Conservation (phyloP, 1,284 basidiomycete genomes). For the Termitomyces sp. region DNA sequence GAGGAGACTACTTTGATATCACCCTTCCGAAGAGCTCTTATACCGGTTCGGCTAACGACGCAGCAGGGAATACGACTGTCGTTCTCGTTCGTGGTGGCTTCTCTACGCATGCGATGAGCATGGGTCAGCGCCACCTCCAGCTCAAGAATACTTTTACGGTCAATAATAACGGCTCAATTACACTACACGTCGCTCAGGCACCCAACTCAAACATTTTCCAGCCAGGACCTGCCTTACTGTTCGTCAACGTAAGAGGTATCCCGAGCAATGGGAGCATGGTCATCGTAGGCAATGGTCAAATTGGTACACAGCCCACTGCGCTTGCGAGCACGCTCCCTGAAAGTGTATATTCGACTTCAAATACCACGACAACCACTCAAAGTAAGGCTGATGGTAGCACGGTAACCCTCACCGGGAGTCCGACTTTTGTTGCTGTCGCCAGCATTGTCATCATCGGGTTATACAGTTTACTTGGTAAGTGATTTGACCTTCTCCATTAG, state of each 20-base stretch:
- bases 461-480: not conserved
- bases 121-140: slow-evolving; percentile 32
- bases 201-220: slow-evolving; percentile 69
- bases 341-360: slow-evolving; percentile 3
- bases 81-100: slow-evolving; percentile 84
- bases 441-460: not conserved
- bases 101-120: slow-evolving; percentile 84
- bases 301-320: slow-evolving; percentile 51
- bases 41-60: slow-evolving; percentile 59
- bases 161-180: slow-evolving; percentile 49
- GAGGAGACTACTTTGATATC: slow-evolving; percentile 73
- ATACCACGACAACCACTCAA: not conserved
- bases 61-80: slow-evolving; percentile 79
- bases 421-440: slow-evolving; percentile 1
- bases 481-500: not conserved
- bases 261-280: slow-evolving; percentile 63
- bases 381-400: not conserved
- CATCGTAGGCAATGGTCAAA: slow-evolving; percentile 61
- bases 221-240: slow-evolving; percentile 71
- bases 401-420: slow-evolving; percentile 1
- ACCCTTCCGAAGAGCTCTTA: slow-evolving; percentile 57
- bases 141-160: slow-evolving; percentile 35
- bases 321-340: slow-evolving; percentile 3
- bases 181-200: slow-evolving; percentile 62
- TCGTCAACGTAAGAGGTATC: slow-evolving; percentile 67